phyloP scores from a whole-genome alignment of 352 stramenopile species.

The Phytophthora fragariaefolia region DNA sequence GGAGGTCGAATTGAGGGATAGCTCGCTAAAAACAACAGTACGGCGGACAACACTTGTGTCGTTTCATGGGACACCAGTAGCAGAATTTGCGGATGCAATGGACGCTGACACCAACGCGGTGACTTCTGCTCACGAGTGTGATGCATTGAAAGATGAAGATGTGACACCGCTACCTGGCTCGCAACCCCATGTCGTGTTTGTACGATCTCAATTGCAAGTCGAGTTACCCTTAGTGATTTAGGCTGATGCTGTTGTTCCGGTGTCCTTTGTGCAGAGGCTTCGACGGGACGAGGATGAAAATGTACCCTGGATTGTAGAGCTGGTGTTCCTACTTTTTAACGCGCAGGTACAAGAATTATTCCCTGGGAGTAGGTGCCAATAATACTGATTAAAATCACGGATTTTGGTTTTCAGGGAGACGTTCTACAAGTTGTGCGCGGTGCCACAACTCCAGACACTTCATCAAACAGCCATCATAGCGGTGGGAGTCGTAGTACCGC shows the following conservation, averaged over 20 bases:
- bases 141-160: constrained; percentile 40
- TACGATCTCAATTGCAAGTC: constrained; percentile 25
- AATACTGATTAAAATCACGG: background rate
- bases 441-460: constrained; percentile 7
- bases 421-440: constrained; percentile 54
- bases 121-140: constrained; percentile 27
- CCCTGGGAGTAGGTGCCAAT: no score
- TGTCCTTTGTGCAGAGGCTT: constrained; percentile 32
- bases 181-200: constrained; percentile 49
- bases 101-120: constrained; percentile 12
- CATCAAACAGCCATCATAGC: background rate
- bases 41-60: constrained; percentile 5
- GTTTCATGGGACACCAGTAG: constrained; percentile 17
- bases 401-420: constrained; percentile 39
- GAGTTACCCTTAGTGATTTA: background rate
- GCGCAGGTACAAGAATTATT: constrained; percentile 51
- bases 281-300: constrained; percentile 39
- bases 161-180: constrained; percentile 38
- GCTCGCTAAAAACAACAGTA: constrained; percentile 11
- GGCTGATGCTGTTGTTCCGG: background rate
- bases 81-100: constrained; percentile 16
- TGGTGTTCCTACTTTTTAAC: constrained; percentile 61
- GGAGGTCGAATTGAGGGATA: background rate
- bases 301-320: constrained; percentile 53
- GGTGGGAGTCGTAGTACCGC: constrained; percentile 1